Evolutionary conservation across 2,329 filamentous ascomycete species (phyloP).

Genomic region (Ophiostoma fasciatum): DNA sequence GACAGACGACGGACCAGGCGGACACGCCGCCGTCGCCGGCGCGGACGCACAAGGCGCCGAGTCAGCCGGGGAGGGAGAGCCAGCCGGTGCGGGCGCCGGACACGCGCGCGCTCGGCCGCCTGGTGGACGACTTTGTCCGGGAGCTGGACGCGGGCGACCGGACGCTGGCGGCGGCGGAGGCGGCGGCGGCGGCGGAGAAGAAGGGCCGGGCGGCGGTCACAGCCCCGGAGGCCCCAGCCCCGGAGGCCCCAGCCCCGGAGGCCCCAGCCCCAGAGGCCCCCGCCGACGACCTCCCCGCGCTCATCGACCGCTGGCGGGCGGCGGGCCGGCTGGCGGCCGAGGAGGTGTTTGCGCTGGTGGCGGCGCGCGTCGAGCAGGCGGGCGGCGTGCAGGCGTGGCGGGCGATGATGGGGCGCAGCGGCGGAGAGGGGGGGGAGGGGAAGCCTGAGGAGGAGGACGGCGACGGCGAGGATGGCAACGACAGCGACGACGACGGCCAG

Average conservation of each 20-base stretch:
- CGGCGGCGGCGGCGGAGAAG: neutral
- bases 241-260: too few species aligned
- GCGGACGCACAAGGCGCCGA: slow-evolving; percentile 19
- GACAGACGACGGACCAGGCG: neutral
- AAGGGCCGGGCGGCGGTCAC: too few species aligned
- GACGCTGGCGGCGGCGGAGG: neutral
- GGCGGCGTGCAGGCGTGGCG: slow-evolving; percentile 19
- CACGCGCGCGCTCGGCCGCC: neutral
- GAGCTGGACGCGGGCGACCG: slow-evolving; percentile 8
- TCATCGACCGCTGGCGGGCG: slow-evolving; percentile 46
- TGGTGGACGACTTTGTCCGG: slow-evolving; percentile 5
- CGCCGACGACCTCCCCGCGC: slow-evolving; percentile 38
- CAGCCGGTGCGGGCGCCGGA: too few species aligned
- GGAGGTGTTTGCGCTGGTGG: slow-evolving; percentile 46
- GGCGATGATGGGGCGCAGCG: slow-evolving; percentile 9
- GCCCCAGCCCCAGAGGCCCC: too few species aligned
- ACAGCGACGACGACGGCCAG: slow-evolving; percentile 6
- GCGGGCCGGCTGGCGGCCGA: slow-evolving; percentile 50
- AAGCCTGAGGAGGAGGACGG: neutral
- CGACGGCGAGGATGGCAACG: slow-evolving; percentile 2
- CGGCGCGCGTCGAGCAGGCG: slow-evolving; percentile 28
- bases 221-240: too few species aligned
- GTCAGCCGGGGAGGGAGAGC: slow-evolving; percentile 27
- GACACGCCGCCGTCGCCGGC: slow-evolving; percentile 6
- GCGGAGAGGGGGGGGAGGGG: neutral